These are phyloP conservation scores for Gaertneriomyces semiglobifer DNA, from an alignment of 192 early-diverging fungal species.

Conservation along the genomic window DNA sequence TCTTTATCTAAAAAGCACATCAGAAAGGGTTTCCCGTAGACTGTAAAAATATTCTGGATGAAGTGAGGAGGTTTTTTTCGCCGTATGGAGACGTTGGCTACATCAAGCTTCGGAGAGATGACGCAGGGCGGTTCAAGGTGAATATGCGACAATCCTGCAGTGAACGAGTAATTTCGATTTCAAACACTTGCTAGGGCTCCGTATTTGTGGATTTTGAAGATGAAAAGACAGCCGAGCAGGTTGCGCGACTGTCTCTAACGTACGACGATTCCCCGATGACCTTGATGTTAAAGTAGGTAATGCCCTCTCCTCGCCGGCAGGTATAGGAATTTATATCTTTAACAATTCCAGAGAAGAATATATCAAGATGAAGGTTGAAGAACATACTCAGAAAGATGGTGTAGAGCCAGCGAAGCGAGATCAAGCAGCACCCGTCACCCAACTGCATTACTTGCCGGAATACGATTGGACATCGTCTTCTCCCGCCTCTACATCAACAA, in stretches of 20 bases:
- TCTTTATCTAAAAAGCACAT: not conserved
- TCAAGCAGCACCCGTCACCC: not conserved
- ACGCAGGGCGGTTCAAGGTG: conserved; percentile 1
- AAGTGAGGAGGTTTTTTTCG: not conserved
- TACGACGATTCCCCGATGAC: not conserved
- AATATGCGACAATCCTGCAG: no score
- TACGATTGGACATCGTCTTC: not conserved
- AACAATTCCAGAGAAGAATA: not conserved
- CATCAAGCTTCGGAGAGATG: conserved; percentile 7
- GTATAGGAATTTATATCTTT: not conserved
- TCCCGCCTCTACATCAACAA: no score
- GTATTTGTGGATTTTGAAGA: conserved; percentile 15
- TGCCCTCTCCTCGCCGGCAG: no score
- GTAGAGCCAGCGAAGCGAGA: not conserved
- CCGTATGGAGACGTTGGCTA: not conserved
- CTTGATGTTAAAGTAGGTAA: conserved; percentile 5
- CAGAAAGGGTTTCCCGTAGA: conserved; percentile 14
- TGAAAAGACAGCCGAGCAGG: not conserved
- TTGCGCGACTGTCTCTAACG: not conserved
- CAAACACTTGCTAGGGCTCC: conserved; percentile 4
- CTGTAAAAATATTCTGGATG: not conserved
- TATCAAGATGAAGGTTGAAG: not conserved
- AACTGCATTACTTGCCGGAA: conserved; percentile 1
- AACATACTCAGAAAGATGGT: not conserved
- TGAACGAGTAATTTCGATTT: no score